phyloP scores from a whole-genome alignment of 1,284 basidiomycete genomes.

The Boletus sp. region DNA sequence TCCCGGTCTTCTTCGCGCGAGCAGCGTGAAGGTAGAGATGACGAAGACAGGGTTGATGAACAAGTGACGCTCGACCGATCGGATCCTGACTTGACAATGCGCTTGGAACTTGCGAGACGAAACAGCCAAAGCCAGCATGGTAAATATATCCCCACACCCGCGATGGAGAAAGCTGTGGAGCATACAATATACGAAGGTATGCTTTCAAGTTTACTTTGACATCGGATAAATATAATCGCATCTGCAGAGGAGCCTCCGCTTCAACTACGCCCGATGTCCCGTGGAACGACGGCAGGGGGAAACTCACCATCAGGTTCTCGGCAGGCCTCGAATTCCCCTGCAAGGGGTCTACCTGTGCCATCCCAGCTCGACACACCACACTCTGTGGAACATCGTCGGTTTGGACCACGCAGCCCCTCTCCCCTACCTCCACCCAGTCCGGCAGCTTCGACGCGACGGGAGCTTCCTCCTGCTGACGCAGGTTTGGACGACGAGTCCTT shows the following conservation, averaged over 20 bases:
- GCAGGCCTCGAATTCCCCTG: conserved; percentile 34
- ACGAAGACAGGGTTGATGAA: conserved; percentile 44
- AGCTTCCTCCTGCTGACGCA: conserved; percentile 43
- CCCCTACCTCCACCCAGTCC: conserved; percentile 55
- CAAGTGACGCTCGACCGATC: conserved; percentile 51
- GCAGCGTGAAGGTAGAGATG: conserved; percentile 40
- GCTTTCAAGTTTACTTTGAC: conserved; percentile 5
- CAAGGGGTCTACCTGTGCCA: conserved; percentile 17
- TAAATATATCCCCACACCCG: conserved; percentile 38
- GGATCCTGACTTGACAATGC: conserved; percentile 70
- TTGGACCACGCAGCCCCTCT: conserved; percentile 71
- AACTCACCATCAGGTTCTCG: conserved; percentile 42
- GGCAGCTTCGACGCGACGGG: conserved; percentile 22
- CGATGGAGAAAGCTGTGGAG: conserved; percentile 50
- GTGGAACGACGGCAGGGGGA: conserved; percentile 43
- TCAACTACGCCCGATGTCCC: conserved; percentile 52
- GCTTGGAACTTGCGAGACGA: conserved; percentile 73
- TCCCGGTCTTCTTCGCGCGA: conserved; percentile 46
- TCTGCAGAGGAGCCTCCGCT: conserved; percentile 58
- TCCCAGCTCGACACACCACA: conserved; percentile 38
- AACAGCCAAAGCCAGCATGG: conserved; percentile 77
- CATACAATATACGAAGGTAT: conserved; percentile 75
- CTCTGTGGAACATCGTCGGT: conserved; percentile 55
- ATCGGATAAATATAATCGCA: background rate
- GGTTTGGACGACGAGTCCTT: conserved; percentile 46